These are phyloP conservation scores for Alternaria viburni DNA, from an alignment of 2,329 filamentous ascomycete species.

Conservation along the genomic window DNA sequence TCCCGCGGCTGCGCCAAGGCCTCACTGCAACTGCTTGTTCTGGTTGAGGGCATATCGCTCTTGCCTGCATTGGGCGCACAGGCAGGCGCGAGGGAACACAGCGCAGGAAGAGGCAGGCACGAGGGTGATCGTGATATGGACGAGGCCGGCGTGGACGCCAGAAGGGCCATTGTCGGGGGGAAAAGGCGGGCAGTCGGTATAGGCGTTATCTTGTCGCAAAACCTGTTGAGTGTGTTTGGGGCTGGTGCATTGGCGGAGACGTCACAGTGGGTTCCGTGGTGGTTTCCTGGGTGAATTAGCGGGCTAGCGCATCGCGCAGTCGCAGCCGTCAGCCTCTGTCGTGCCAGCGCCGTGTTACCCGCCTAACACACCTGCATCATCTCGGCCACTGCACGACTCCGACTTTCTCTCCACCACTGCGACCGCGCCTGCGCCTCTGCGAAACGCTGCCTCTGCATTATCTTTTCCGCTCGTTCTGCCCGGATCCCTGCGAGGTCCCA, in stretches of 20 bases:
- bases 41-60: neutral
- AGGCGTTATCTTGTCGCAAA: slow-evolving; percentile 6
- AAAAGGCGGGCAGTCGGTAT: neutral
- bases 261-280: slow-evolving; percentile 14
- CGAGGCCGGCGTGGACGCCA: neutral
- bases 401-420: neutral
- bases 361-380: slow-evolving; percentile 7
- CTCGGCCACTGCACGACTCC: neutral
- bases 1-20: slow-evolving; percentile 9
- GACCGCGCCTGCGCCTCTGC: neutral
- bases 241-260: slow-evolving; percentile 14
- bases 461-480: neutral
- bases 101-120: slow-evolving; percentile 1
- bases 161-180: neutral
- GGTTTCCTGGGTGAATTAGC: slow-evolving; percentile 14
- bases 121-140: neutral
- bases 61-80: neutral
- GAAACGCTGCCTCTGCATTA: neutral
- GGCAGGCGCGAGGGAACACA: slow-evolving; percentile 2
- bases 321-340: slow-evolving; percentile 19
- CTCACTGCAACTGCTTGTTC: slow-evolving; percentile 9
- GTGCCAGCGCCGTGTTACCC: slow-evolving; percentile 17
- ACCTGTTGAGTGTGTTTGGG: slow-evolving; percentile 14
- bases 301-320: slow-evolving; percentile 11
- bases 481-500: neutral